Conservation (phyloP, 441 rosid genomes). For the Arabidopsis lyrata region DNA sequence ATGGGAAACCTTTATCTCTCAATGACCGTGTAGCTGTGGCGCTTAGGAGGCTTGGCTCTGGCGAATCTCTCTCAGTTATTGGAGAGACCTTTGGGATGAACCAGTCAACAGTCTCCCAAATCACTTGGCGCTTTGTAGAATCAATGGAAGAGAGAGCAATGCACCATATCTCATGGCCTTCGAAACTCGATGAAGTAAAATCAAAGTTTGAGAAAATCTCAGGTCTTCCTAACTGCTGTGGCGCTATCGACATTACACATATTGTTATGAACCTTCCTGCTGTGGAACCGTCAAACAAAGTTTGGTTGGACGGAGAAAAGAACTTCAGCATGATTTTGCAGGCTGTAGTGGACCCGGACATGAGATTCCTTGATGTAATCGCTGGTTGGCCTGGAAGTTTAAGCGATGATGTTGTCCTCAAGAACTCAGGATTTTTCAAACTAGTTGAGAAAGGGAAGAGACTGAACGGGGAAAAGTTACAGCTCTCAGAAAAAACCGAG, state of each 20-base stretch:
- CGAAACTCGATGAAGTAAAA: slow-evolving; percentile 60
- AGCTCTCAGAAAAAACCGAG: slow-evolving; percentile 58
- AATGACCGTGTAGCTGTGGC: slow-evolving; percentile 88
- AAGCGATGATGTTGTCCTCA: slow-evolving; percentile 67
- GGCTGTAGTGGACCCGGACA: slow-evolving; percentile 80
- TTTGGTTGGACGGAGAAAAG: slow-evolving; percentile 79
- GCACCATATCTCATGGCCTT: slow-evolving; percentile 85
- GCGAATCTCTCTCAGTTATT: slow-evolving; percentile 72
- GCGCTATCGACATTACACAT: slow-evolving; percentile 81
- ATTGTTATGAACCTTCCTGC: slow-evolving; percentile 77
- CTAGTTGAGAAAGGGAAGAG: slow-evolving; percentile 76
- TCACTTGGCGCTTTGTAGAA: slow-evolving; percentile 94
- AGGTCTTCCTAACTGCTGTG: slow-evolving; percentile 89
- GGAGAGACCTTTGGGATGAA: slow-evolving; percentile 82
- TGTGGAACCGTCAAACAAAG: slow-evolving; percentile 65
- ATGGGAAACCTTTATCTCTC: slow-evolving; percentile 66
- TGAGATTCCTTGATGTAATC: slow-evolving; percentile 84
- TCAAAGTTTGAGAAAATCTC: slow-evolving; percentile 76
- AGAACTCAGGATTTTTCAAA: slow-evolving; percentile 69
- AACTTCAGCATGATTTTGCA: slow-evolving; percentile 89
- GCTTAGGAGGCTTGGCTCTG: slow-evolving; percentile 90
- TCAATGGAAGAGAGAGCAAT: slow-evolving; percentile 87
- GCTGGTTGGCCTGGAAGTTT: slow-evolving; percentile 91
- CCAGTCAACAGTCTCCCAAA: slow-evolving; percentile 90
- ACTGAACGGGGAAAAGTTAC: slow-evolving; percentile 56